Evolutionary conservation across 148 eudicot genomes (phyloP).

Genomic region (Amaranthus palmeri): DNA sequence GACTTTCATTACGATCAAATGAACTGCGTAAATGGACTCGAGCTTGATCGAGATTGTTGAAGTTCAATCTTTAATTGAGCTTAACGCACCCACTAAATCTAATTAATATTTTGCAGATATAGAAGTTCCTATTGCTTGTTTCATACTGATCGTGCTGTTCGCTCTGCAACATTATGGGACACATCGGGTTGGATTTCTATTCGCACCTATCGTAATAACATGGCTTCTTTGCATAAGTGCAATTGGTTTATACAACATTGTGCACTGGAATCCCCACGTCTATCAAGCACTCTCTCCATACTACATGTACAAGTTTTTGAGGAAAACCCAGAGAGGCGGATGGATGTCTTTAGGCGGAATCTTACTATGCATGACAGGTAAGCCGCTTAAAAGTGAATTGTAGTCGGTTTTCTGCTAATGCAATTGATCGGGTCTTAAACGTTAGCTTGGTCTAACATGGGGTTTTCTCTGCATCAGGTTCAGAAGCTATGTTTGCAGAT

Average conservation of each 20-base stretch:
- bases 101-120: slow-evolving; percentile 40
- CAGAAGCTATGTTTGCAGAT: slow-evolving; percentile 92
- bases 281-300: slow-evolving; percentile 63
- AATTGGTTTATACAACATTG: slow-evolving; percentile 68
- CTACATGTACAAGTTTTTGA: slow-evolving; percentile 60
- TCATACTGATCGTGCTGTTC: slow-evolving; percentile 59
- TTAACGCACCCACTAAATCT: background rate
- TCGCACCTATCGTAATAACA: slow-evolving; percentile 71
- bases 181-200: slow-evolving; percentile 63
- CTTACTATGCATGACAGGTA: slow-evolving; percentile 78
- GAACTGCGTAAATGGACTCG: background rate
- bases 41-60: background rate
- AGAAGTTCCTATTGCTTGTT: slow-evolving; percentile 60
- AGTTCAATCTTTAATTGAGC: background rate
- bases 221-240: slow-evolving; percentile 71
- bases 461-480: slow-evolving; percentile 34
- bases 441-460: slow-evolving; percentile 5
- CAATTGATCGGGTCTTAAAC: background rate
- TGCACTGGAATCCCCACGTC: slow-evolving; percentile 47
- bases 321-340: slow-evolving; percentile 35
- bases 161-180: slow-evolving; percentile 75
- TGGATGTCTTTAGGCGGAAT: slow-evolving; percentile 74
- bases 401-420: background rate
- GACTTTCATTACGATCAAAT: no score
- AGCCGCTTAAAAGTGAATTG: background rate